A percentile compares a stretch with the other conserved stretches of the same genome.
Conservation (phyloP, 345 rosid genomes). For the Eucalyptus pumila region DNA sequence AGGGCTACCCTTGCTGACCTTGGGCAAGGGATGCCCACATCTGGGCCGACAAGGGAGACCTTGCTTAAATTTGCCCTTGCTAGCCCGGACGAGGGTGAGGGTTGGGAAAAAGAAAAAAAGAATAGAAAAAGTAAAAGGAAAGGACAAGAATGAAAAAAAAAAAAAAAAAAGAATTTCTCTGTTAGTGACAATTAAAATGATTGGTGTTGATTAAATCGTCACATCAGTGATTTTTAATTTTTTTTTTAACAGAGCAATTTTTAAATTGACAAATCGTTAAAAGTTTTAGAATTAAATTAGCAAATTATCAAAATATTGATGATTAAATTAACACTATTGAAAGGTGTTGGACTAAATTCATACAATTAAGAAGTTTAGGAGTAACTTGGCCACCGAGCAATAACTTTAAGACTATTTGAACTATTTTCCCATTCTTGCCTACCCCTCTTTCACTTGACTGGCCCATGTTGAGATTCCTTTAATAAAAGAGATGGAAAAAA, state of each 20-base stretch:
- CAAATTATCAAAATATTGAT: too few species aligned
- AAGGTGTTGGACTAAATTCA: not conserved
- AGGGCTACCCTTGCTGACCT: not conserved
- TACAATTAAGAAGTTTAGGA: not conserved
- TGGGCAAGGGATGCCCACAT: not conserved
- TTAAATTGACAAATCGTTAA: not conserved
- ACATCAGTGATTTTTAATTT: too few species aligned
- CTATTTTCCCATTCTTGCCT: not conserved
- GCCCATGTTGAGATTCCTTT: not conserved
- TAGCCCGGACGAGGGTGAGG: not conserved
- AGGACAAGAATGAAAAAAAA: not conserved
- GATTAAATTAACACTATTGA: not conserved
- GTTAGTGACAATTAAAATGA: accelerated
- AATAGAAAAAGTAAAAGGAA: not conserved
- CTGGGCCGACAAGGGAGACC: not conserved
- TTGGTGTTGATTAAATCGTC: accelerated
- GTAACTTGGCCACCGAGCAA: not conserved
- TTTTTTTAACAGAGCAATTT: too few species aligned
- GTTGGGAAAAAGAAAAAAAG: too few species aligned
- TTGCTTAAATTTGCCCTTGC: not conserved
- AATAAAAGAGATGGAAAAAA: not conserved
- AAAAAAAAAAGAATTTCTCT: accelerated
- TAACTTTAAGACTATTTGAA: not conserved
- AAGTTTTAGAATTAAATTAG: not conserved
- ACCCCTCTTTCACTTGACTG: not conserved